Percentiles rank a stretch among this genome's conserved stretches.
Conservation (phyloP, 2,329 filamentous ascomycete genomes). For the Dothistroma pini region DNA sequence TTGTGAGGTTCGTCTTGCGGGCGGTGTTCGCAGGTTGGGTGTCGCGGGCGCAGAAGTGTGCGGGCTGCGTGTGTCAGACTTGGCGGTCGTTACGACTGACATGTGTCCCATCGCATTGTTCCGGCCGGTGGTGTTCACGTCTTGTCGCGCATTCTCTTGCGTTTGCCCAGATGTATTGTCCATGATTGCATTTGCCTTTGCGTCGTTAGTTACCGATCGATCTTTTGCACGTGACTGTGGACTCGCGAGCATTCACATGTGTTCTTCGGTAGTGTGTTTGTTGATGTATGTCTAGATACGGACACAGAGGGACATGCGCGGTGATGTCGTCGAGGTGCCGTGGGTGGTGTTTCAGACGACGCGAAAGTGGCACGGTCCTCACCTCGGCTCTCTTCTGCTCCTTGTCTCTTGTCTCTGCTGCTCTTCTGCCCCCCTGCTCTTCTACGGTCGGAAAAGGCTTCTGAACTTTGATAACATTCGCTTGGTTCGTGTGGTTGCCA, state of each 20-base stretch:
- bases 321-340: not conserved
- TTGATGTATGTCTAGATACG: not conserved
- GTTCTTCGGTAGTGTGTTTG: not conserved
- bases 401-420: not conserved
- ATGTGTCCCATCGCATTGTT: constrained; percentile 13
- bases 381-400: not conserved
- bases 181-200: not conserved
- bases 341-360: not conserved
- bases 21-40: constrained; percentile 14
- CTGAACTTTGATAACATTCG: not conserved
- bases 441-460: not conserved
- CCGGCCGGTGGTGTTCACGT: constrained; percentile 8
- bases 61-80: constrained; percentile 10
- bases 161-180: constrained; percentile 1
- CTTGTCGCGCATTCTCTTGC: not conserved
- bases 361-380: not conserved
- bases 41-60: constrained; percentile 18
- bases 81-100: constrained; percentile 9
- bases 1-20: constrained; percentile 18
- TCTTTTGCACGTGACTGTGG: not conserved
- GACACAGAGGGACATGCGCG: not conserved
- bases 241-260: not conserved
- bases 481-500: not conserved
- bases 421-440: not conserved
- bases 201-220: not conserved